Base-by-base conservation (phyloP, 805 yeast species). In the Candida ponderosae region DNA sequence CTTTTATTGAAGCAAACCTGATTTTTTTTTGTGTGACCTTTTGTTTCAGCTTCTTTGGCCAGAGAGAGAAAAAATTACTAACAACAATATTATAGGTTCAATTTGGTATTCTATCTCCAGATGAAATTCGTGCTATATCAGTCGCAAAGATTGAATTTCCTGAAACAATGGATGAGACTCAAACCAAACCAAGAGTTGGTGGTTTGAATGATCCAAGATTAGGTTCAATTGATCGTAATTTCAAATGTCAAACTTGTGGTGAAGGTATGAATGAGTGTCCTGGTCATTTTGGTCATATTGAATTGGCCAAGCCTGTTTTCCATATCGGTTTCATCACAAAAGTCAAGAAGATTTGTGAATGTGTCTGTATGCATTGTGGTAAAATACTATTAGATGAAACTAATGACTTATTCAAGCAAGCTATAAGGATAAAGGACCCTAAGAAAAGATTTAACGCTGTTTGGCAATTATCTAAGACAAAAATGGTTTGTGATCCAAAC, bases 251-350 rank as follows among this genome's bases (percentile, higher is more conserved):
- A 70, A 93, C 99, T 18, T 93, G 99, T 72, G 95, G 96, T 54
- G 99, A 93, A 62, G 96, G 90, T 52, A 93, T 93, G 97, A 86
- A 90, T 42, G 97, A 93, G 60, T 93, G 99, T 65, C 97, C 97
- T 1, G 99, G 99, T 42, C 99, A 93, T 67, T 93, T 93, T 64
- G 99, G 99, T 49, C 99, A 93, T 57, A 93, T 93, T 43, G 99
- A 93, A 59, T 72, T 93, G 47, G 97, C 98, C 27, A 93, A 90
- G 59, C 98, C 99, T 13, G 99, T 93, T 29, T 93, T 93, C 65
- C 98, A 93, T 62, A 87, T 93, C 60, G 98, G 96, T 33, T 93
- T 87, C 62, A 79, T 93, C 53, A 76, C 94, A 34, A 90, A 86
- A 58, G 90, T 93, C 54, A 93, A 93, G 59, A 93, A 93, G 60